Conservation (phyloP, 495 filamentous ascomycete species). For the Penicillium cosmopolitanum region DNA sequence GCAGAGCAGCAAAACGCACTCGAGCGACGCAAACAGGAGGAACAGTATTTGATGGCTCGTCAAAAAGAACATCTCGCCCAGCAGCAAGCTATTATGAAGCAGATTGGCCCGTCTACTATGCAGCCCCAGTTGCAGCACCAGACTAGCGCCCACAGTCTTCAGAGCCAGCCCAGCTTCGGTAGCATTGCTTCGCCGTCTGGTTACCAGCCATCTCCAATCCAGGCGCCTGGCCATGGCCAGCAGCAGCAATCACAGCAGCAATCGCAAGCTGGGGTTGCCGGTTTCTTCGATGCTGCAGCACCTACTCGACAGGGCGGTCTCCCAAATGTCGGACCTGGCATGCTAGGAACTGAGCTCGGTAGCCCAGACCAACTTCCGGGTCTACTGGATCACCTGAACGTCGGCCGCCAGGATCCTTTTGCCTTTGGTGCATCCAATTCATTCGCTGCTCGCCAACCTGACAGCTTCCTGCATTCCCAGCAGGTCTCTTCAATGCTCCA, state of each 20-base stretch:
- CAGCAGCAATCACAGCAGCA: conserved; percentile 51
- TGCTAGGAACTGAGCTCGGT: conserved; percentile 53
- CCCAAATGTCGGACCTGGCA: conserved; percentile 52
- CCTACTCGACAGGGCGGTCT: conserved; percentile 44
- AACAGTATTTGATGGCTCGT: conserved; percentile 93
- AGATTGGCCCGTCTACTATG: conserved; percentile 58
- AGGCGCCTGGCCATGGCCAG: conserved; percentile 62
- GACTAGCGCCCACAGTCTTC: conserved; percentile 89
- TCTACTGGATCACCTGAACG: conserved; percentile 62
- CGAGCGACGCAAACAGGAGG: conserved; percentile 94
- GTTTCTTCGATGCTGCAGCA: conserved; percentile 71
- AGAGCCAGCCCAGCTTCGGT: conserved; percentile 93
- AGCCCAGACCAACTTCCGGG: conserved; percentile 63
- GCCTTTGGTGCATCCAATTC: conserved; percentile 53
- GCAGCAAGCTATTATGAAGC: conserved; percentile 78
- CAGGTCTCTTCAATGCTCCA: conserved; percentile 63
- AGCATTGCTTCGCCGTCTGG: conserved; percentile 86
- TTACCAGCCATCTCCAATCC: conserved; percentile 73
- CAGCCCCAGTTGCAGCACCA: conserved; percentile 80
- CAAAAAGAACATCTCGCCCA: conserved; percentile 93
- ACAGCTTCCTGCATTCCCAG: conserved; percentile 56
- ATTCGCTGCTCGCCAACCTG: conserved; percentile 58
- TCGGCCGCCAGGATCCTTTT: conserved; percentile 55
- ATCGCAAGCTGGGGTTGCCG: conserved; percentile 46
- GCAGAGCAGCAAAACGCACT: conserved; percentile 97